phyloP scores from a whole-genome alignment of 352 stramenopile species.

The Pythium guiyangense region DNA sequence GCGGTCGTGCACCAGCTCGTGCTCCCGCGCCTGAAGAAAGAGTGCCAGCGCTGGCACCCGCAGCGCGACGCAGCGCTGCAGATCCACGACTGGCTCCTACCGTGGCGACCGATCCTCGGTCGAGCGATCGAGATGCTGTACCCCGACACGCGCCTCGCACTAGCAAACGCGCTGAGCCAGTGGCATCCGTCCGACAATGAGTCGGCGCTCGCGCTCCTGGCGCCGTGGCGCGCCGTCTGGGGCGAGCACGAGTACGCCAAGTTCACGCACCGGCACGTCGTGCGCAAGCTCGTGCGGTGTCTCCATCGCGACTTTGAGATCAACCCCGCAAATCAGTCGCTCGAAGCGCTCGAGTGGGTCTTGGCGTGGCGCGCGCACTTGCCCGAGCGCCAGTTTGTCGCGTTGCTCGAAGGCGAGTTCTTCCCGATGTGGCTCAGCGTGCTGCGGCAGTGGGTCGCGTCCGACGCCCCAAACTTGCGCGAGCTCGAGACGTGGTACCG shows the following conservation, averaged over 20 bases:
- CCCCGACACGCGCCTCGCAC: slow-evolving; percentile 61
- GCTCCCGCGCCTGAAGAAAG: slow-evolving; percentile 63
- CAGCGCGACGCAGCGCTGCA: slow-evolving; percentile 26
- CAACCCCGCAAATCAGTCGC: slow-evolving; percentile 64
- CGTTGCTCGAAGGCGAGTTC: slow-evolving; percentile 88
- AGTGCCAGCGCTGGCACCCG: slow-evolving; percentile 59
- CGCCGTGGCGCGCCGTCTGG: slow-evolving; percentile 72
- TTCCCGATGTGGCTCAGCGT: slow-evolving; percentile 89
- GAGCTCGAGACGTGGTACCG: slow-evolving; percentile 84
- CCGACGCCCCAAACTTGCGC: slow-evolving; percentile 26
- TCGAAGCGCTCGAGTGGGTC: slow-evolving; percentile 66
- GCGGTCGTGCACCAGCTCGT: slow-evolving; percentile 63
- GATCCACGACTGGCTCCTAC: slow-evolving; percentile 77
- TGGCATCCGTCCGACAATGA: slow-evolving; percentile 75
- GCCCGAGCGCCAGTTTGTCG: slow-evolving; percentile 68
- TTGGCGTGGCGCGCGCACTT: slow-evolving; percentile 72
- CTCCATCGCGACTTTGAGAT: slow-evolving; percentile 82
- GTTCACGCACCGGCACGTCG: slow-evolving; percentile 78
- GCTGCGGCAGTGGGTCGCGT: slow-evolving; percentile 69
- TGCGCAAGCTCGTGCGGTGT: slow-evolving; percentile 68
- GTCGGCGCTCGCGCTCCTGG: slow-evolving; percentile 54
- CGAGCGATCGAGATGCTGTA: slow-evolving; percentile 49
- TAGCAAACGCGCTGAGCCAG: slow-evolving; percentile 59
- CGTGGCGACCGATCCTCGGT: slow-evolving; percentile 49
- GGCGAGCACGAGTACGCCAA: slow-evolving; percentile 75